phyloP scores from a whole-genome alignment of 169 alveolate species.

The Cryptosporidium tyzzeri region DNA sequence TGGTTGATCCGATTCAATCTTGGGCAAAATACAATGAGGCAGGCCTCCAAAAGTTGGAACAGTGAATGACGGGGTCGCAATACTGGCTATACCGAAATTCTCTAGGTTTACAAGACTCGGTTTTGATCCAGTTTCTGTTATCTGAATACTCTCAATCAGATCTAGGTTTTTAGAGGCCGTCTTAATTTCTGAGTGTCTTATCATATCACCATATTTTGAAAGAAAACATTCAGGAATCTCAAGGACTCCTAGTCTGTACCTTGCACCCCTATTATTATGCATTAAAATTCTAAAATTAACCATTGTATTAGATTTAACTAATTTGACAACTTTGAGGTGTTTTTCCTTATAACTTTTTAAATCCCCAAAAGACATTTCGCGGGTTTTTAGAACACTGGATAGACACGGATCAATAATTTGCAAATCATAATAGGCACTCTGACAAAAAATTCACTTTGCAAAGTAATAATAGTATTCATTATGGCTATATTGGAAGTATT shows the following conservation, averaged over 20 bases:
- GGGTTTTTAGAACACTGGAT: slow-evolving; percentile 5
- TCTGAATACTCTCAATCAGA: neutral
- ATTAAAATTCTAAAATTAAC: slow-evolving; percentile 26
- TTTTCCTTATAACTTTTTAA: neutral
- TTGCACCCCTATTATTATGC: neutral
- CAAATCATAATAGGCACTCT: neutral
- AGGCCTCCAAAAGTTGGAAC: slow-evolving; percentile 59
- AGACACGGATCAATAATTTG: slow-evolving; percentile 34
- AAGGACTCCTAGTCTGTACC: slow-evolving; percentile 51
- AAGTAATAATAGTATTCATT: neutral
- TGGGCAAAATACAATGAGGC: slow-evolving; percentile 54
- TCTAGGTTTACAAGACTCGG: neutral
- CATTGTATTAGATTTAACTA: slow-evolving; percentile 19
- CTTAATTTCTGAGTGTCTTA: neutral
- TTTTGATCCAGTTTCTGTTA: neutral
- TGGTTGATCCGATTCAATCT: neutral
- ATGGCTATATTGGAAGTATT: neutral
- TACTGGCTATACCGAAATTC: neutral
- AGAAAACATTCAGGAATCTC: slow-evolving; percentile 5
- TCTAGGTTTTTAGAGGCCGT: neutral
- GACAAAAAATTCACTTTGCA: neutral
- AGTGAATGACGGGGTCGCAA: slow-evolving; percentile 56
- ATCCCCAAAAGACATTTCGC: slow-evolving; percentile 39
- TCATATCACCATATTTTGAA: neutral
- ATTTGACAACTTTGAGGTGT: neutral